Conservation (phyloP, 306 rosid genomes). For the Castanopsis chinensis region DNA sequence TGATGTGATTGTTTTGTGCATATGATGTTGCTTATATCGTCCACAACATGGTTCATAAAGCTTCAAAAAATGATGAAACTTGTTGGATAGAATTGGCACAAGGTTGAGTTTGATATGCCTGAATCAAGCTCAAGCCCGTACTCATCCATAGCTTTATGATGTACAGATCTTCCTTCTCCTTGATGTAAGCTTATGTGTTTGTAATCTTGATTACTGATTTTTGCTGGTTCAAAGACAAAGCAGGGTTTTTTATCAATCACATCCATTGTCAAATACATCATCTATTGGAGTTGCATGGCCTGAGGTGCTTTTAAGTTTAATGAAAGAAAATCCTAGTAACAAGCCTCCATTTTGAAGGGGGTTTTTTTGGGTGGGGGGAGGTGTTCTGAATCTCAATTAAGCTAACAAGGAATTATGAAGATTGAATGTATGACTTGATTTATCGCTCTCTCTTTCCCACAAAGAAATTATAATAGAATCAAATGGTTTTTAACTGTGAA, state of each 20-base stretch:
- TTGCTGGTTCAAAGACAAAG: slow-evolving; percentile 25
- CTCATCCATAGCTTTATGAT: slow-evolving; percentile 21
- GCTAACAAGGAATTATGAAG: neutral
- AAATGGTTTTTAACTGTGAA: too few relatives aligned
- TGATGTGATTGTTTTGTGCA: slow-evolving; percentile 9
- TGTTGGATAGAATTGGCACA: slow-evolving; percentile 27
- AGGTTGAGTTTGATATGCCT: slow-evolving; percentile 2
- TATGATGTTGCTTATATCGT: slow-evolving; percentile 29
- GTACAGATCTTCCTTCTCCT: slow-evolving; percentile 32
- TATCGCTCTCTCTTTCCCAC: too few relatives aligned
- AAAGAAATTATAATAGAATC: too few relatives aligned
- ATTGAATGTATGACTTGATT: too few relatives aligned
- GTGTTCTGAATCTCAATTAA: neutral
- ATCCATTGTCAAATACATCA: slow-evolving; percentile 20
- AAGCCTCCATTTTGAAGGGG: neutral
- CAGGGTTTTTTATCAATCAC: slow-evolving; percentile 32
- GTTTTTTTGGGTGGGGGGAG: neutral
- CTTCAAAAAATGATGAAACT: slow-evolving; percentile 22
- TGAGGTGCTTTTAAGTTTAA: slow-evolving; percentile 24
- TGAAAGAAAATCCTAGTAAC: slow-evolving; percentile 1
- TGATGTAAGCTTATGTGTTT: slow-evolving; percentile 23
- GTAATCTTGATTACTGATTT: slow-evolving; percentile 27
- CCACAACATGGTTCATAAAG: slow-evolving; percentile 23
- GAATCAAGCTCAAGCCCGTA: slow-evolving; percentile 7
- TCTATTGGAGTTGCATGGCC: slow-evolving; percentile 28